These are phyloP conservation scores for Yamadazyma dushanensis DNA, from an alignment of 1,139 yeast species.

Conservation along the genomic window DNA sequence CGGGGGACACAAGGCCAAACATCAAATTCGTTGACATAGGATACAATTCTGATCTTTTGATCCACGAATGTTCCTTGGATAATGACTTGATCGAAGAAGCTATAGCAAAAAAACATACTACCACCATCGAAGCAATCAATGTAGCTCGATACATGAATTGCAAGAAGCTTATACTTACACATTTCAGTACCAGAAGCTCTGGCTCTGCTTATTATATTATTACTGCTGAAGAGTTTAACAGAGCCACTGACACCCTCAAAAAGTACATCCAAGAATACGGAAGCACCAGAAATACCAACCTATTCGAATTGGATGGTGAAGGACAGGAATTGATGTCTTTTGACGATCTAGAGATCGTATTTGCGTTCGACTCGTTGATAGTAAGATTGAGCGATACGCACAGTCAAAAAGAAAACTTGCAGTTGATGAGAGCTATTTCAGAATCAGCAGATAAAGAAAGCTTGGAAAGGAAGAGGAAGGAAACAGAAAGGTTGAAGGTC, in stretches of 20 bases:
- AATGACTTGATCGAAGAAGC: slow-evolving; percentile 84
- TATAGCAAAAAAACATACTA: slow-evolving; percentile 78
- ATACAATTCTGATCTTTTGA: slow-evolving; percentile 64
- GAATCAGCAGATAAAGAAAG: slow-evolving; percentile 18
- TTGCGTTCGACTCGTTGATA: slow-evolving; percentile 45
- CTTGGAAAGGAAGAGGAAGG: slow-evolving; percentile 23
- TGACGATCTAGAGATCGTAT: slow-evolving; percentile 36
- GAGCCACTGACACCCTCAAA: slow-evolving; percentile 23
- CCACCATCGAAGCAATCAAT: slow-evolving; percentile 81
- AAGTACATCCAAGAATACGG: slow-evolving; percentile 26
- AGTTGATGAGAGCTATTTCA: slow-evolving; percentile 17
- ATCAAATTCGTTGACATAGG: slow-evolving; percentile 63
- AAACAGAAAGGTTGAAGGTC: slow-evolving; percentile 24
- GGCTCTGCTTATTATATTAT: slow-evolving; percentile 51
- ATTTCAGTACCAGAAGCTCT: slow-evolving; percentile 89
- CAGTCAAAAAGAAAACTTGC: slow-evolving; percentile 18
- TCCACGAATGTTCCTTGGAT: slow-evolving; percentile 93
- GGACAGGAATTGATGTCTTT: slow-evolving; percentile 17
- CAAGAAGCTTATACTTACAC: slow-evolving; percentile 73
- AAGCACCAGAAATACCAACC: slow-evolving; percentile 21
- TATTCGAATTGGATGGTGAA: slow-evolving; percentile 22
- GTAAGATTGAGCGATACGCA: slow-evolving; percentile 24
- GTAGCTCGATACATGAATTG: slow-evolving; percentile 75
- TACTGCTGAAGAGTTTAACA: slow-evolving; percentile 23
- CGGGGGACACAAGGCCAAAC: slow-evolving; percentile 95